A percentile compares a stretch with the other conserved stretches of the same genome.
phyloP scores from a whole-genome alignment of 495 filamentous ascomycete species.

The Penicillium maclennaniae region DNA sequence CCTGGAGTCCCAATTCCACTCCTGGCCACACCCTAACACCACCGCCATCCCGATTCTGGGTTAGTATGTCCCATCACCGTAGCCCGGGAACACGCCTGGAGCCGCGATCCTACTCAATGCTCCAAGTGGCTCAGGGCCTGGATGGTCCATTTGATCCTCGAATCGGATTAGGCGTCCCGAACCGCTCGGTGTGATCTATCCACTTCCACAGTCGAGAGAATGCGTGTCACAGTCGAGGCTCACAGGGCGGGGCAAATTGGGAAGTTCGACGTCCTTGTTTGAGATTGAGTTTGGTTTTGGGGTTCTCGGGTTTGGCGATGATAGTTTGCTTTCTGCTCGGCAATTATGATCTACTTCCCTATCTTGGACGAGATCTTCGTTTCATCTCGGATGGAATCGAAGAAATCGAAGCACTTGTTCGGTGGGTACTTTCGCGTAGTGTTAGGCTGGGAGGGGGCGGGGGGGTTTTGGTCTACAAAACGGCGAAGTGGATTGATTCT shows the following conservation, averaged over 20 bases:
- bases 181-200: conserved; percentile 3
- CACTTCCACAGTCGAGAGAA: conserved; percentile 9
- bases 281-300: no score
- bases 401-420: no score
- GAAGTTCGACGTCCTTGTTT: neutral
- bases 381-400: no score
- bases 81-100: neutral
- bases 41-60: neutral
- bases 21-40: neutral
- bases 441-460: no score
- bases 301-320: no score
- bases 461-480: no score
- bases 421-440: no score
- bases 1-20: neutral
- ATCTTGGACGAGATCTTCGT: no score
- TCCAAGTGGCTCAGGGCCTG: neutral
- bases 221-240: neutral
- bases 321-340: no score
- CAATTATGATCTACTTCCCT: no score
- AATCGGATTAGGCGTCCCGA: conserved; percentile 13
- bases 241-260: neutral
- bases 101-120: neutral
- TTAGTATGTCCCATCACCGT: neutral
- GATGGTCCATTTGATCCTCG: conserved; percentile 12
- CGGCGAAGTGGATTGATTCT: neutral